Evolutionary conservation across 331 rosid genomes (phyloP), one percentile per base, ranked within the genome.

Genomic region (Erythrophleum ivorense): DNA sequence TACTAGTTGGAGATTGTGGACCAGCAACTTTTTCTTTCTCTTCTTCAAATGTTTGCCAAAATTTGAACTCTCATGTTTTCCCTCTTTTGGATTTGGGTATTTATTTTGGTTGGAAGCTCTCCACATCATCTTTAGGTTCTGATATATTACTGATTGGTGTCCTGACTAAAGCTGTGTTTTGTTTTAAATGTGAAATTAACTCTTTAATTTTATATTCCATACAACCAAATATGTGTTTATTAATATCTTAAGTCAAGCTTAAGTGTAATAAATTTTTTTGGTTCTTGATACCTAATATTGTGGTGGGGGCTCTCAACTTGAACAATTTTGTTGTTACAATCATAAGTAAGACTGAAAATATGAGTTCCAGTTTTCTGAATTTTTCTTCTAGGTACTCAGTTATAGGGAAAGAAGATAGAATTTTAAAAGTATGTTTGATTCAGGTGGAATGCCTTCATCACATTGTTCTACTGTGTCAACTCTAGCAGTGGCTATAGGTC

Each of bases 361-460:
- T 65, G 81, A 78, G 54, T 75, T 78, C 65, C 65, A 50, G 43
- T 65, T 65, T 65, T 74, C 19, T 48, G 58, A 60, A 18, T 6
- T 72, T 80, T 80, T 83, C 78, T 84, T 80, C 84, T 88, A 62
- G 88, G 79, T 83, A 73, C 65, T 87, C 87, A 94, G 97, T 97
- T 91, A 85, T 75, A 92, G 90, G 89, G 97, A 92, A 78, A 87
- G 69, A 90, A 89, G 94, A 86, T 95, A 97, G 97, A 97, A 95
- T 79, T 85, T 97, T 4, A 88, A 90, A 84, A 84, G 90, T 77
- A 77, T 95, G 92, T 88, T 93, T 81, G 90, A 87, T 87, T 95
- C 97, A 24, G 94, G 97, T 31, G 97, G 97, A 73, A 91, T 93
- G 94, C 97, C 96, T 80, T 93, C 97, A 36, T 95, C 98, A 49